Base-by-base conservation (phyloP, 2,329 filamentous ascomycete species). In the Botryotinia narcissicola region DNA sequence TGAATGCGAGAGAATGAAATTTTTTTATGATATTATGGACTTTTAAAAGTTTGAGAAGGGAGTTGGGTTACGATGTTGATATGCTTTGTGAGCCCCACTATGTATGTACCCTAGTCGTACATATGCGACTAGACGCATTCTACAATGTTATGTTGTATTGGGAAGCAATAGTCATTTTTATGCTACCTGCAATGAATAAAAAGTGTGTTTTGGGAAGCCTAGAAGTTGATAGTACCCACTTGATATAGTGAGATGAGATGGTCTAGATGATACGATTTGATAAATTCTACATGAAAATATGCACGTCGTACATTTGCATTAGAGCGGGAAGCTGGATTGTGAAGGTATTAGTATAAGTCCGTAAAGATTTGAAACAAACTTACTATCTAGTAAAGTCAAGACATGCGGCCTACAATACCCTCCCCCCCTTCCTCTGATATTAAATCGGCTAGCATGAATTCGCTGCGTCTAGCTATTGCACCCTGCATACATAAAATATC, bases 341-440 rank as follows among this genome's bases (percentile, higher is more conserved):
- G 14, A n/a, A 62, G 35, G 25, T 62, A 62, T 62, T 25, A 14
- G n/a, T n/a, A 18, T 35, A n/a, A 18, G 25, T 42, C 22, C 60
- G 18, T 40, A n/a, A n/a, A 42, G 3, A 16, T 62, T 42, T 62
- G 60, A 62, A 62, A 62, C 60, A 62, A 18, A 42, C 60, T 40
- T 62, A 18, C 22, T 57, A 40, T 62, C 60, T 40, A 40, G 22
- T n/a, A n/a, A 62, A 35, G 22, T 57, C n/a, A 32, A 57, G 25
- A n/a, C 42, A 62, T 62, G 60, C 37, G 35, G 60, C 14, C 35
- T 62, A 62, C 60, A 62, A 62, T 62, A n/a, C 60, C 60, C 59
- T 12, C 35, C 59, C 59, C 60, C 25, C 35, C 4, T 9, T 40
- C 25, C 14, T 22, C 35, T 37, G 12, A 25, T 42, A 18, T 40